Evolutionary conservation across 116 monocot genomes (phyloP), one percentile per base, ranked within the genome.

Genomic region (Cymodocea nodosa): DNA sequence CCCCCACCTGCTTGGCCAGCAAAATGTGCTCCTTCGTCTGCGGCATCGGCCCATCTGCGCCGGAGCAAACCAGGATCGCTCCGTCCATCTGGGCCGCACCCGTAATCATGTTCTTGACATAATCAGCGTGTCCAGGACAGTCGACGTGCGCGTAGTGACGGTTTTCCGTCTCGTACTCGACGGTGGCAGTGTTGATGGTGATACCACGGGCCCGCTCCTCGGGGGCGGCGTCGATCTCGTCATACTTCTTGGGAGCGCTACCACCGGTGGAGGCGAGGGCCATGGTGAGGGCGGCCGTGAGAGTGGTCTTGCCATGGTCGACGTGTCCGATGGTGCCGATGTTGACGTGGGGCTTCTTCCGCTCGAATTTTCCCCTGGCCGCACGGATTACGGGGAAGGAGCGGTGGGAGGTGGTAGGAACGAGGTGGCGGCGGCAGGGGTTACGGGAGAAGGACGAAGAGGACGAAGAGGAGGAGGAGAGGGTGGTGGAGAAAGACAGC

Each of bases 31-130:
- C 90, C 67, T 94, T 94, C 58, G 94, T 94, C 80, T 94, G 94
- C 7, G 90, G 94, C 94, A 94, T 94, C 65, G 94, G 89, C 12
- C 94, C 90, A 51, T 94, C 94, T 1, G 94, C 89, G n/a, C 89
- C 94, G 56, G 94, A 94, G 12, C 86, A 86, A 14, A 94, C 94
- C 56, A 94, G 82, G 70, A 94, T 94, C 44, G 86, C 94, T 16
- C 94, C 94, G 65, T 94, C 94, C 94, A 93, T 93, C 86, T 93
- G 93, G 36, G 93, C 93, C 11, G 93, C 93, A 37, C 93, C 89
- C 54, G 93, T 93, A 60, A 93, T 93, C 93, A 93, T 93, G 62
- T 87, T 87, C 81, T 87, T 87, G 25, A 87, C 87, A n/a, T 87
- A 87, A 56, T 87, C 87, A 10, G 87, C 87, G 66, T 87, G 87